Evolutionary conservation across 2,329 filamentous ascomycete species (phyloP).

Genomic region (Xylariaceae sp.): DNA sequence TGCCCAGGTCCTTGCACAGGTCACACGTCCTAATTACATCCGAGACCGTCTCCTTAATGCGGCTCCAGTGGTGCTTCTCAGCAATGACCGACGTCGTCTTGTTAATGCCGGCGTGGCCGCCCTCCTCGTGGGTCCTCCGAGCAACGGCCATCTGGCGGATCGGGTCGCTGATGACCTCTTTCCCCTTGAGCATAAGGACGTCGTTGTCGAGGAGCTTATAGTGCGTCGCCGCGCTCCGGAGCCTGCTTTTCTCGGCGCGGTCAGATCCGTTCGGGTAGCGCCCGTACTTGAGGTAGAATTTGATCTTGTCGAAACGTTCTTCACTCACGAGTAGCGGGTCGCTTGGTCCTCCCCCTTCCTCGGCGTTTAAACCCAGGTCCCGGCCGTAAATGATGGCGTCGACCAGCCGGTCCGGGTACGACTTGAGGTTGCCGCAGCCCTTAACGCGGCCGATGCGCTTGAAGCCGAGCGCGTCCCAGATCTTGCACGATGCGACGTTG

Average conservation of each 20-base stretch:
- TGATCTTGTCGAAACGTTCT: slow-evolving; percentile 98
- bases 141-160: slow-evolving; percentile 91
- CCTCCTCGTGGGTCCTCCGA: slow-evolving; percentile 71
- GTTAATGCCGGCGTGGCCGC: slow-evolving; percentile 91
- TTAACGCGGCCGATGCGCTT: slow-evolving; percentile 88
- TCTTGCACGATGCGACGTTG: slow-evolving; percentile 86
- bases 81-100: slow-evolving; percentile 95
- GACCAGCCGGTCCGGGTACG: slow-evolving; percentile 71
- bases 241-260: slow-evolving; percentile 91
- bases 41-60: slow-evolving; percentile 97
- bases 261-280: slow-evolving; percentile 94
- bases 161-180: slow-evolving; percentile 93
- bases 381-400: slow-evolving; percentile 82
- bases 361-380: slow-evolving; percentile 56
- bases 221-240: slow-evolving; percentile 91
- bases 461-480: slow-evolving; percentile 92
- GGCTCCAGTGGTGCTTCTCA: slow-evolving; percentile 94
- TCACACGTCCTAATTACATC: slow-evolving; percentile 91
- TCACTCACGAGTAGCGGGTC: slow-evolving; percentile 87
- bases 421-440: slow-evolving; percentile 72
- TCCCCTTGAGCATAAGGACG: slow-evolving; percentile 95
- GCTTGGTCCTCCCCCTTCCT: slow-evolving; percentile 52
- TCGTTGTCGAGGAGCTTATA: slow-evolving; percentile 84
- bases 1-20: slow-evolving; percentile 70
- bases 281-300: slow-evolving; percentile 93